Conservation (phyloP, 1,284 basidiomycete genomes). For the Rhodotorula sp. region DNA sequence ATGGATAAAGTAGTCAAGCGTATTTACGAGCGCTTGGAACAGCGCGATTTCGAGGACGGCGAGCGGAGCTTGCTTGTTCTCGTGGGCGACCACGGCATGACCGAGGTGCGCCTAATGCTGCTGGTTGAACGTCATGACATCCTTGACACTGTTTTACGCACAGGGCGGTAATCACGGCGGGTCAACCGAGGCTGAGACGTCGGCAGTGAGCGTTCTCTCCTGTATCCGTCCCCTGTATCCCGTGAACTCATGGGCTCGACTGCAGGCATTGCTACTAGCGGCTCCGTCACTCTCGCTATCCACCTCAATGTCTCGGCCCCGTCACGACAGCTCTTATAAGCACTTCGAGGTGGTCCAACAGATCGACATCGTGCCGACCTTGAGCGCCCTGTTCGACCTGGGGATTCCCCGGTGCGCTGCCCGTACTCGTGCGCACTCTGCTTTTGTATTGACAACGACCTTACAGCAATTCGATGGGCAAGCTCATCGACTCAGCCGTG, state of each 20-base stretch:
- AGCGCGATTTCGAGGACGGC: slow-evolving; percentile 23
- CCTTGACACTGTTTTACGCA: no score
- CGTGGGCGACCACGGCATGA: slow-evolving; percentile 45
- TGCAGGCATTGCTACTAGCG: slow-evolving; percentile 24
- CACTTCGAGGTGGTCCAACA: slow-evolving; percentile 38
- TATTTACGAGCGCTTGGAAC: slow-evolving; percentile 16
- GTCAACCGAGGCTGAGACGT: slow-evolving; percentile 39
- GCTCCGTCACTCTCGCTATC: neutral
- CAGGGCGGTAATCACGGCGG: slow-evolving; percentile 44
- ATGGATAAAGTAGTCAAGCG: slow-evolving; percentile 36
- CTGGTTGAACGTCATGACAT: no score
- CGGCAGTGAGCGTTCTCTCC: slow-evolving; percentile 20
- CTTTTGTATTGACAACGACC: neutral
- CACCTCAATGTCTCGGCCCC: fast-evolving
- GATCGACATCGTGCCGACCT: slow-evolving; percentile 44
- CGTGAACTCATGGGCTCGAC: neutral
- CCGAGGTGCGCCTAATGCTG: slow-evolving; percentile 18
- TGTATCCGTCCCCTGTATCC: neutral
- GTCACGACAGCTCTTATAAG: slow-evolving; percentile 5
- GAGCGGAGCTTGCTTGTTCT: slow-evolving; percentile 37
- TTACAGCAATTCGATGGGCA: slow-evolving; percentile 40
- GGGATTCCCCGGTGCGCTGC: slow-evolving; percentile 34
- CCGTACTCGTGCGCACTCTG: no score
- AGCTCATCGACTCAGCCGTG: slow-evolving; percentile 35
- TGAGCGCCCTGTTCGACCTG: slow-evolving; percentile 35